Conservation (phyloP, 345 rosid genomes). For the Adansonia digitata region DNA sequence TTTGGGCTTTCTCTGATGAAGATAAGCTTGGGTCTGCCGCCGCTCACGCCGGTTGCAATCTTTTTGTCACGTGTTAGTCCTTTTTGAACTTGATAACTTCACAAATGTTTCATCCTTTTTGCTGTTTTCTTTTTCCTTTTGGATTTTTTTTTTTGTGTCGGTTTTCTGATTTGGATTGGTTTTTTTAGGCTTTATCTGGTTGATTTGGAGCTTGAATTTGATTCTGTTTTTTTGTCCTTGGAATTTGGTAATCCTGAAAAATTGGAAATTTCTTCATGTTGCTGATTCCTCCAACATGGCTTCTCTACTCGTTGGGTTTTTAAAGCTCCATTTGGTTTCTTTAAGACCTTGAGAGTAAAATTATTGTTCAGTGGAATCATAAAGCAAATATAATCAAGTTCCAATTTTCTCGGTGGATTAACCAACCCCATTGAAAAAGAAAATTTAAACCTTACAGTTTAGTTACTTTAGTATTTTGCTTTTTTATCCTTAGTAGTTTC, state of each 20-base stretch:
- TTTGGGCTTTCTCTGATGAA: slow-evolving; percentile 75
- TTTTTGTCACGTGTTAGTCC: slow-evolving; percentile 48
- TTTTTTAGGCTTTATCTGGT: not conserved
- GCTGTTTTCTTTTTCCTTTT: not conserved
- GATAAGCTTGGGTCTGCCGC: slow-evolving; percentile 31
- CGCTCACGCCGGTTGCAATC: slow-evolving; percentile 33
- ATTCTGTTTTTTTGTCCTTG: not conserved
- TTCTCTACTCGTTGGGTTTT: not conserved
- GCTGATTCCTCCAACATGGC: not conserved
- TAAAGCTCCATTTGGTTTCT: not conserved
- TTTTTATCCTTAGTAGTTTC: too few relatives aligned
- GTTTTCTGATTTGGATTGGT: not conserved
- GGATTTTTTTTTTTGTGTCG: too few relatives aligned
- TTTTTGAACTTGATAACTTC: not conserved
- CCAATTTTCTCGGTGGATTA: not conserved
- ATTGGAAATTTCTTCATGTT: not conserved
- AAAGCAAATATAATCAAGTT: not conserved
- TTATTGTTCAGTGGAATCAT: not conserved
- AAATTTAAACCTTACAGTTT: not conserved
- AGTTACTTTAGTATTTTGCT: not conserved
- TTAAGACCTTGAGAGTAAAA: not conserved
- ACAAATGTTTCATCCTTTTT: not conserved
- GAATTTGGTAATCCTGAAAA: not conserved
- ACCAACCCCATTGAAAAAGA: not conserved
- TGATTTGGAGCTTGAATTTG: not conserved